A percentile compares a stretch with the other conserved stretches of the same genome.
Evolutionary conservation across 352 stramenopile species (phyloP).

Genomic region (Pythium oligandrum): DNA sequence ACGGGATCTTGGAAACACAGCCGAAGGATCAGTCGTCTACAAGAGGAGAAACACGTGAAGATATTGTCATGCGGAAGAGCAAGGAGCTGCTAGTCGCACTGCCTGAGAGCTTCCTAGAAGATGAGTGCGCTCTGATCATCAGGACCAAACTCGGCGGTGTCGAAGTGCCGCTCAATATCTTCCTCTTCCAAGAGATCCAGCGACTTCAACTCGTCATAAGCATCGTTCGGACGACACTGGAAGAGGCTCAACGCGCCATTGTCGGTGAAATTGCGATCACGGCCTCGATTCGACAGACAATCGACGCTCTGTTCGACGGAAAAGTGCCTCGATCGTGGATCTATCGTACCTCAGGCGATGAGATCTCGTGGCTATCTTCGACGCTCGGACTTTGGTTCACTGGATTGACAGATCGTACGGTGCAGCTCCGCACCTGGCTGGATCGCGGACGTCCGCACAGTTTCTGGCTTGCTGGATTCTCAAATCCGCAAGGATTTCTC

Average conservation of each 20-base stretch:
- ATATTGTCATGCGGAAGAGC: constrained; percentile 55
- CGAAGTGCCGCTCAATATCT: constrained; percentile 74
- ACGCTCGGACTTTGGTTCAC: constrained; percentile 70
- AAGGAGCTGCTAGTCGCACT: constrained; percentile 45
- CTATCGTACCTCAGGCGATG: constrained; percentile 32
- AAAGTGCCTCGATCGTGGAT: constrained; percentile 59
- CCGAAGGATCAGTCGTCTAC: constrained; percentile 39
- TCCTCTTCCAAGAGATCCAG: constrained; percentile 70
- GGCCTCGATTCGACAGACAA: constrained; percentile 36
- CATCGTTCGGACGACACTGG: constrained; percentile 46
- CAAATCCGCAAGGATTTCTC: constrained; percentile 74
- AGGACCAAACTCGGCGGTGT: constrained; percentile 54
- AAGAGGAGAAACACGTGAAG: constrained; percentile 46
- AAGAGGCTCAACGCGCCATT: constrained; percentile 51
- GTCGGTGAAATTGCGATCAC: constrained; percentile 61
- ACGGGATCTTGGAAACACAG: constrained; percentile 64
- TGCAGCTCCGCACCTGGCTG: constrained; percentile 60
- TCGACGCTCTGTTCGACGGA: constrained; percentile 68
- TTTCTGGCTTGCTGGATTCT: constrained; percentile 76
- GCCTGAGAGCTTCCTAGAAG: constrained; percentile 42
- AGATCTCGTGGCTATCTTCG: constrained; percentile 67
- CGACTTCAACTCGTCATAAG: constrained; percentile 51
- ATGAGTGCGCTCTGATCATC: constrained; percentile 34
- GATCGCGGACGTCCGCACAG: constrained; percentile 53
- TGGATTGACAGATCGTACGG: constrained; percentile 46